A percentile compares a stretch with the other conserved stretches of the same genome.
Conservation (phyloP, 768 basidiomycete species). For the Goffeauzyma gilvescens region DNA sequence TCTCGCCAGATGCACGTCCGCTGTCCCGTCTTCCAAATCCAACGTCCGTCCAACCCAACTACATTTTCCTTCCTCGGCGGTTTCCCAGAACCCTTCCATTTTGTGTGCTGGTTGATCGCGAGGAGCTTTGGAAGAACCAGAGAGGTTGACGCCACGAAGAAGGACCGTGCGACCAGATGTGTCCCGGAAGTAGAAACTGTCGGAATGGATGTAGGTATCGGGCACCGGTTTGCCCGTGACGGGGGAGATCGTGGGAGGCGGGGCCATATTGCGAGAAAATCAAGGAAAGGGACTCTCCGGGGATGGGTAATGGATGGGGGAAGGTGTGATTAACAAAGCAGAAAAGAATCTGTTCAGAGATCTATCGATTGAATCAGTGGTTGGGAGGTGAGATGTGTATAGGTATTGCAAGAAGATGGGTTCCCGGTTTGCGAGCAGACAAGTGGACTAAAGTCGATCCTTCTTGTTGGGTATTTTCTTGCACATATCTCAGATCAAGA, state of each 20-base stretch:
- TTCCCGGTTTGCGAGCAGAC: too few species aligned
- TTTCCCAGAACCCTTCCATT: conserved; percentile 63
- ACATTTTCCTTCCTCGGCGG: conserved; percentile 42
- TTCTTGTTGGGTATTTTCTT: too few species aligned
- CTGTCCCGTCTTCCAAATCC: conserved; percentile 48
- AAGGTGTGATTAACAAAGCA: too few species aligned
- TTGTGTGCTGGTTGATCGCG: conserved; percentile 47
- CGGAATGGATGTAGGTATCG: conserved; percentile 27
- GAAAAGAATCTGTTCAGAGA: too few species aligned
- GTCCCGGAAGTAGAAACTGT: conserved; percentile 26
- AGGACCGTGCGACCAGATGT: conserved; percentile 40
- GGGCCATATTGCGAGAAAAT: conserved; percentile 13
- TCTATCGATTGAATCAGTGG: too few species aligned
- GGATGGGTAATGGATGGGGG: too few species aligned
- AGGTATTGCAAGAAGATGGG: too few species aligned
- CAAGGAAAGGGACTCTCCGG: too few species aligned
- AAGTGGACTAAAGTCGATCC: too few species aligned
- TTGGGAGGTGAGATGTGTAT: too few species aligned
- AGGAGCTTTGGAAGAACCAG: conserved; percentile 72
- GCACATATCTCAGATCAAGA: too few species aligned
- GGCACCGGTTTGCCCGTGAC: conserved; percentile 28
- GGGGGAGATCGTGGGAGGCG: conserved; percentile 20
- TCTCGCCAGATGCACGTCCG: conserved; percentile 51
- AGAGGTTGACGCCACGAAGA: conserved; percentile 85
- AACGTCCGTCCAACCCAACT: conserved; percentile 62